Base-by-base conservation (phyloP, 2,329 filamentous ascomycete genomes). In the Xylariaceae sp. region DNA sequence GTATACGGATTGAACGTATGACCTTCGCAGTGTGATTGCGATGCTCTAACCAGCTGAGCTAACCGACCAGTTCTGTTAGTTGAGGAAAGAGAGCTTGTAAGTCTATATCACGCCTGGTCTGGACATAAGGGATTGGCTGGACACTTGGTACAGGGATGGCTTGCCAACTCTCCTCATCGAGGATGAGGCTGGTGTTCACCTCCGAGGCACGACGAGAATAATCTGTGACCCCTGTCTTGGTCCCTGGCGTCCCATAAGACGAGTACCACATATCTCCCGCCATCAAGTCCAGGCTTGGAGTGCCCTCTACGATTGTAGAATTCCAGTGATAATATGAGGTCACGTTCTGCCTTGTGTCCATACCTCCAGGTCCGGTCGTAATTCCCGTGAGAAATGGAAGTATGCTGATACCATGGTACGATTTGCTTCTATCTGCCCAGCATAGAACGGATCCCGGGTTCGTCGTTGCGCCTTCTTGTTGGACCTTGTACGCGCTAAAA, bases 321-420 rank as follows among this genome's bases (percentile, higher is more conserved):
- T 67, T 69, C 65, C 65, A 67, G 47, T 62, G 63, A 48, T 68
- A 69, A 38, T 56, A 57, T 12, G 65, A 66, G n/a, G 63, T 64
- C 17, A 64, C 64, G 31, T 63, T 65, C 55, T 69, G 65, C 42
- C 66, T 60, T 2, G 64, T 66, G 1, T 46, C 49, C 13, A 65
- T 43, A 42, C 31, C 61, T 48, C 56, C 56, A 2, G 40, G 38
- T 3, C 62, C 61, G 4, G 55, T 18, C 13, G 54, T 59, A n/a
- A 45, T 56, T 13, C 63, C 62, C 0, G 61, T 60, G 2, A 66
- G 42, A 31, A 58, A 62, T 2, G 62, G 53, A 9, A 67, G 42
- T 13, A 60, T 36, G 10, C 61, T 57, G 12, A 63, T 56, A 3
- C 63, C 62, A 13, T 62, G 52, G 2, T 47, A 51, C n/a, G 63